Percentiles rank a stretch among this genome's conserved stretches.
Conservation (phyloP, 495 filamentous ascomycete species). For the Daldinia decipiens region DNA sequence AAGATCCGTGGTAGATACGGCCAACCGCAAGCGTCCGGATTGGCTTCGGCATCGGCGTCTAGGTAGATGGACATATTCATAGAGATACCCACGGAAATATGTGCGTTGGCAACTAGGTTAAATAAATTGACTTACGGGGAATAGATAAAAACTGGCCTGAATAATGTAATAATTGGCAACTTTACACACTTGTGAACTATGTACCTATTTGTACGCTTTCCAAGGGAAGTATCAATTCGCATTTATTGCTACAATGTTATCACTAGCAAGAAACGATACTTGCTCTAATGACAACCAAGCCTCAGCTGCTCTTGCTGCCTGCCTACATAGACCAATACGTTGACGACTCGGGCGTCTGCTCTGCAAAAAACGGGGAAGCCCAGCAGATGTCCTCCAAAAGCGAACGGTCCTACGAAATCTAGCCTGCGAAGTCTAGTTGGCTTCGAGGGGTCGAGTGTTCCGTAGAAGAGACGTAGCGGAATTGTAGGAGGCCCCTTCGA, state of each 20-base stretch:
- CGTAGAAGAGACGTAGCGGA: background rate
- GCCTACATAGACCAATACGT: slow-evolving; percentile 28
- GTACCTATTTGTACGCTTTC: slow-evolving; percentile 4
- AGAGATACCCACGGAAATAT: slow-evolving; percentile 26
- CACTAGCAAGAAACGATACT: slow-evolving; percentile 39
- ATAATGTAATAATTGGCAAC: background rate
- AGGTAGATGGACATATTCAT: slow-evolving; percentile 22
- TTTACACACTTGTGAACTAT: slow-evolving; percentile 1
- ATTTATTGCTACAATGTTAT: slow-evolving; percentile 46
- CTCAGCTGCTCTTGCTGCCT: slow-evolving; percentile 10
- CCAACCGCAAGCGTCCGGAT: slow-evolving; percentile 13
- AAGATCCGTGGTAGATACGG: slow-evolving; percentile 52
- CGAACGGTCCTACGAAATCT: slow-evolving; percentile 2
- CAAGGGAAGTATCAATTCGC: slow-evolving; percentile 45
- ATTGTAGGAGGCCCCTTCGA: background rate
- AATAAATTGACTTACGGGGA: slow-evolving; percentile 4
- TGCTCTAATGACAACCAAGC: slow-evolving; percentile 19
- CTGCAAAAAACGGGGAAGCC: slow-evolving; percentile 8
- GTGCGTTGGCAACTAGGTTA: background rate
- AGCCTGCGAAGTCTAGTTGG: slow-evolving; percentile 1
- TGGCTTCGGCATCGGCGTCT: slow-evolving; percentile 35
- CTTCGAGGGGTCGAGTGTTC: background rate
- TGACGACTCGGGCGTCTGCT: slow-evolving; percentile 4
- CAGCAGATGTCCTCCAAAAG: slow-evolving; percentile 2
- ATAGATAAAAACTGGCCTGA: background rate